Base-by-base conservation (phyloP, 23 red algal genomes). In the Gracilaria vermiculophylla region DNA sequence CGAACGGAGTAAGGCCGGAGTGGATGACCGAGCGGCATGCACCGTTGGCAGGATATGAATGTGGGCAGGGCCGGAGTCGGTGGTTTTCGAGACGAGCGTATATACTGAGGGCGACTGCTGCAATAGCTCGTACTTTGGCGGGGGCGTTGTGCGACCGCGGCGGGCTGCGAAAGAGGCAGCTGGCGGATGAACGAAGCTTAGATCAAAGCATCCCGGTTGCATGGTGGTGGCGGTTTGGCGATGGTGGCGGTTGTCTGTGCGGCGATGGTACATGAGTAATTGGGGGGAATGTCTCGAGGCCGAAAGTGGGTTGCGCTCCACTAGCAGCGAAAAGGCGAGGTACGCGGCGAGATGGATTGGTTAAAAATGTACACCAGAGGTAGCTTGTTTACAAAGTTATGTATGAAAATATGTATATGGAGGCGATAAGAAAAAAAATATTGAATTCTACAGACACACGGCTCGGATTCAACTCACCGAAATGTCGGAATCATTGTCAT, bases 381-480 rank as follows among this genome's bases (percentile, higher is more conserved):
- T 64, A 35, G 58, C 32, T 64, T 64, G 58, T 64, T 64, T 64
- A 64, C 58, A 64, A 25, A 64, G 58, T 64, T 64, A 64, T 35
- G 14, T 13, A 64, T 24, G 12, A 31, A 34, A 17, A 64, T 64
- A 28, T 64, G 15, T 35, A 64, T 64, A 28, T 64, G 43, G 12
- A 8, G 43, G 10, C 27, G 28, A 34, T 6, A 64, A 60, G 29
- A 28, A 35, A 64, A 34, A 61, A 64, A 58, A 58, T 58, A 58
- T 58, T 58, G 54, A 58, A 34, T 64, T 64, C 58, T 64, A 64
- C 58, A 64, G 29, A 31, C 58, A 28, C 8, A 31, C 58, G 5
- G 24, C n/a, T 31, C 4, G 23, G 4, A 47, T 47, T 47, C 43
- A 47, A 47, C 6, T 8, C 43, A 47, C 12, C n/a, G n/a, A n/a